A percentile compares a stretch with the other conserved stretches of the same genome.
Conservation (phyloP, 148 eudicot genomes). For the Gaultheria prostrata region DNA sequence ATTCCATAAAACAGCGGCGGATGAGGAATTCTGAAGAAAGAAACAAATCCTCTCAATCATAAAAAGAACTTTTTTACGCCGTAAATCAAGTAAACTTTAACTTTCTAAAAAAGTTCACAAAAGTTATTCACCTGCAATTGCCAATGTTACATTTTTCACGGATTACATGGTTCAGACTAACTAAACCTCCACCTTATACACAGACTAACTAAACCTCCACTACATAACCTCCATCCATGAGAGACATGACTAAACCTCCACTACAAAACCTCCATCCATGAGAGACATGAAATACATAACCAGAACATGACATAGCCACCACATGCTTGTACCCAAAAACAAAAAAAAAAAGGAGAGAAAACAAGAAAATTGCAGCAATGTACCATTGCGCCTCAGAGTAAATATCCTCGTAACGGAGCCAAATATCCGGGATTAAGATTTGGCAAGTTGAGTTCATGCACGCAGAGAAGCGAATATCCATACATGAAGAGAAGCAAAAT, state of each 20-base stretch:
- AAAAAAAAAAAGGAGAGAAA: background rate
- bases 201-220: background rate
- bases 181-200: background rate
- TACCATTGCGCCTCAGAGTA: background rate
- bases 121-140: background rate
- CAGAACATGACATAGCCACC: background rate
- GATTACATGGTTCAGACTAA: background rate
- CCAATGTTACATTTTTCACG: no score
- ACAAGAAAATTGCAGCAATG: background rate
- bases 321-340: background rate
- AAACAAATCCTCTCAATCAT: background rate
- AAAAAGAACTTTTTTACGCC: background rate
- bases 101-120: background rate
- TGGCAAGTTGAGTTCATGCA: background rate
- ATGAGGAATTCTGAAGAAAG: constrained; percentile 4
- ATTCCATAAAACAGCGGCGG: background rate
- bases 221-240: background rate
- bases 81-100: background rate
- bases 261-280: background rate
- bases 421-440: background rate
- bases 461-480: no score
- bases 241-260: background rate
- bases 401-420: background rate
- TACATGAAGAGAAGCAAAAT: no score
- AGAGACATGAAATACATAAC: background rate